Base-by-base conservation (phyloP, 495 filamentous ascomycete species). In the Penicillium waksmanii region DNA sequence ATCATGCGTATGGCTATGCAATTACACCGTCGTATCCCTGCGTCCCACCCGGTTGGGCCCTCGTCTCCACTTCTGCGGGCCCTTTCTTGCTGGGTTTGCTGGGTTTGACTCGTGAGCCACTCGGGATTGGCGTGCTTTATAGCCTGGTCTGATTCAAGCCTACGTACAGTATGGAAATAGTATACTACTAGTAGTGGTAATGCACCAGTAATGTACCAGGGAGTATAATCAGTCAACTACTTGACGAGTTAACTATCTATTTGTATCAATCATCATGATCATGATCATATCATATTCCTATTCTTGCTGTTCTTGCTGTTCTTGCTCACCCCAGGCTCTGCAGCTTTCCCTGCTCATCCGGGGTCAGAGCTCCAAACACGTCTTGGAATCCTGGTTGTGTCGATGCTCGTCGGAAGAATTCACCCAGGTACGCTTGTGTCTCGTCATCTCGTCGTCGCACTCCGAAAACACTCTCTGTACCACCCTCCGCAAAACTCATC, bases 401-500 rank as follows among this genome's bases (percentile, higher is more conserved):
- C 3, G 85, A 86, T 10, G 87, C 84, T 42, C 83, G 76, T 12
- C 87, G 81, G 80, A 98, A 97, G 72, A 96, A 98, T 9, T 90
- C 84, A 1, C 81, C 75, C 35, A 98, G 79, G 67, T 90, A 96
- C 8, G 80, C 84, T 72, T 96, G 90, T 12, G 93, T 98, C 71
- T 96, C 92, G 67, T 97, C 93, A 66, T 98, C 94, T n/a, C 85
- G 80, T 65, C 88, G 83, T 38, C 90, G 85, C 59, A 78, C 73
- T 3, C 72, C 77, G 61, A 82, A 81, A 33, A 82, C 77, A 55
- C 79, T 79, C 51, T 84, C 81, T 1, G 73, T 70, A 40, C 77
- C 77, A 1, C 82, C 84, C 51, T 89, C 88, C 36, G 84, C 82
- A 62, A 82, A 93, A 13, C 84, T 79, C 90, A 97, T 93, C 23